These are phyloP conservation scores for Hirsutella rhossiliensis DNA, from an alignment of 2,329 filamentous ascomycete genomes.

Conservation along the genomic window DNA sequence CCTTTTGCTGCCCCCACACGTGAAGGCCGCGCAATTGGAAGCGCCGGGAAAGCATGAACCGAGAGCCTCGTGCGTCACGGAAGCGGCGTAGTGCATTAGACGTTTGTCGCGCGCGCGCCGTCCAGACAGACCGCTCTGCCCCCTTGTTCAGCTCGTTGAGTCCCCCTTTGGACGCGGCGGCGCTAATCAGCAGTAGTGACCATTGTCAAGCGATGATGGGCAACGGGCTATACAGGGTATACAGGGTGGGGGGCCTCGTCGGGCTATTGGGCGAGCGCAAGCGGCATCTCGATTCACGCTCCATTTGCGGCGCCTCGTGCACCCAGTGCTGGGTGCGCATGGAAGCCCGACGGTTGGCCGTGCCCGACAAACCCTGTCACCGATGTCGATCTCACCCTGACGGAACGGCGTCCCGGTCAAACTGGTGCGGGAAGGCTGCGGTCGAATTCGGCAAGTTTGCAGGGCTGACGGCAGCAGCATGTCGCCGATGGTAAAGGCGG, in stretches of 20 bases:
- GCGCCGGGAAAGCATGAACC: no score
- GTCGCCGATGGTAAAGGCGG: not conserved
- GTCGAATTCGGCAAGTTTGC: not conserved
- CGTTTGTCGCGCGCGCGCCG: not conserved
- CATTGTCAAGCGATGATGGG: slow-evolving; percentile 54
- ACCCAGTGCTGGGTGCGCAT: not conserved
- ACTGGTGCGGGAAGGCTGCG: not conserved
- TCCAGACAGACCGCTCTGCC: not conserved
- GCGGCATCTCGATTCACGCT: not conserved
- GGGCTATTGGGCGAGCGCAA: slow-evolving; percentile 3
- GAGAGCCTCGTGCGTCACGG: no score
- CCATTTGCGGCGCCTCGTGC: slow-evolving; percentile 1
- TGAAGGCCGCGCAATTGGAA: no score
- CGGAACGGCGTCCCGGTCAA: not conserved
- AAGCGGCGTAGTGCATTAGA: not conserved
- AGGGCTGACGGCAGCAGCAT: not conserved
- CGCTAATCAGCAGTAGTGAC: slow-evolving; percentile 20
- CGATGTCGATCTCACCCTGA: not conserved
- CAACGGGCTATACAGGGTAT: no score
- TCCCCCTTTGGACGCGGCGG: not conserved
- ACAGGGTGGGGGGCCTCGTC: slow-evolving; percentile 1
- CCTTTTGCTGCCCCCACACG: not conserved
- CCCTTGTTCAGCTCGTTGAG: slow-evolving; percentile 3
- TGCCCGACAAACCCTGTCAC: not conserved
- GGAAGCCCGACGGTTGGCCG: slow-evolving; percentile 1